Evolutionary conservation across 2,329 filamentous ascomycete genomes (phyloP).

Genomic region (Paraconiothyrium sp.): DNA sequence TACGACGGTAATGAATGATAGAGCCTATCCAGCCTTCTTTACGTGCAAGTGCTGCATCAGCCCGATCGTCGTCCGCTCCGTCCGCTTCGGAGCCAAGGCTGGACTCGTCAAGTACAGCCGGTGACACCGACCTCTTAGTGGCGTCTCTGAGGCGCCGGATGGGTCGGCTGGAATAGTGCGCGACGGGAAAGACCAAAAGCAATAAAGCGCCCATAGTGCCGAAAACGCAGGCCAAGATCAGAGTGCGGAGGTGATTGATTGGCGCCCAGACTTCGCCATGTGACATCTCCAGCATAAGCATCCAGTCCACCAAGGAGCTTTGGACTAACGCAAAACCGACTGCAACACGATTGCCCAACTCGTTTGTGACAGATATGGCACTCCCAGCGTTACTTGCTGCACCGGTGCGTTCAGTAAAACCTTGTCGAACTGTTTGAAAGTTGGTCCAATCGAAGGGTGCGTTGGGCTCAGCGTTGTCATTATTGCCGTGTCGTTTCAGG

Average conservation of each 20-base stretch:
- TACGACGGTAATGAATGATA: constrained; percentile 48
- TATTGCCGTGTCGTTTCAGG: constrained; percentile 37
- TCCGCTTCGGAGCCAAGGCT: constrained; percentile 50
- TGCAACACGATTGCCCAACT: constrained; percentile 74
- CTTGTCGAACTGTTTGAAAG: constrained; percentile 71
- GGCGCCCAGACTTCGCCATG: constrained; percentile 78
- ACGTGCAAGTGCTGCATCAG: constrained; percentile 53
- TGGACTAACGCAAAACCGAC: constrained; percentile 81
- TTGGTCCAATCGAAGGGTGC: constrained; percentile 64
- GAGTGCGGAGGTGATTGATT: constrained; percentile 77
- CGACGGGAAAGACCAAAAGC: constrained; percentile 77
- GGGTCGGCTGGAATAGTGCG: constrained; percentile 82
- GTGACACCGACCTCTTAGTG: constrained; percentile 76
- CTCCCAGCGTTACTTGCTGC: constrained; percentile 75
- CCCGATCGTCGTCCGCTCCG: constrained; percentile 57
- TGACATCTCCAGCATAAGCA: constrained; percentile 80
- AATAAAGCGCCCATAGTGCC: constrained; percentile 79
- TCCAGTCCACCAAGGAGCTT: constrained; percentile 79
- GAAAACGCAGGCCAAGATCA: constrained; percentile 86
- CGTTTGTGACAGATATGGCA: constrained; percentile 74
- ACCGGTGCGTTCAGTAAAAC: constrained; percentile 61
- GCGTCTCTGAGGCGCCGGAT: constrained; percentile 80
- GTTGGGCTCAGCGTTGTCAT: constrained; percentile 34
- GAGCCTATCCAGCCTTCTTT: constrained; percentile 57
- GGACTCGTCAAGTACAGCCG: constrained; percentile 65